These are phyloP conservation scores for Podosphaera aphanis DNA, from an alignment of 2,329 filamentous ascomycete species.

Conservation along the genomic window DNA sequence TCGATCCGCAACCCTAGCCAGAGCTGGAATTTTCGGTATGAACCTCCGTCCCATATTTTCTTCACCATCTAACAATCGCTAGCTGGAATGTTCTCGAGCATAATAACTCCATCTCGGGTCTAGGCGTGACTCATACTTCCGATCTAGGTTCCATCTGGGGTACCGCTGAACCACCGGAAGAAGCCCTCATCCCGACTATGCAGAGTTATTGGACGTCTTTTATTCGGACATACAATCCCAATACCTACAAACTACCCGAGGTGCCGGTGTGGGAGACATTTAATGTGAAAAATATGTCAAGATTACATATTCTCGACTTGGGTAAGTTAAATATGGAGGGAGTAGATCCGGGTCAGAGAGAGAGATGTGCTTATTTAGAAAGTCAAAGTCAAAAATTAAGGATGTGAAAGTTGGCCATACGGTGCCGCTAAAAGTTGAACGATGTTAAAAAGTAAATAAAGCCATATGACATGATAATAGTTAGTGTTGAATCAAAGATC, in stretches of 20 bases:
- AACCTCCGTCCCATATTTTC: not conserved
- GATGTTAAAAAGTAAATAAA: too few relatives aligned
- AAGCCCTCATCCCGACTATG: constrained; percentile 31
- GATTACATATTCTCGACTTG: constrained; percentile 21
- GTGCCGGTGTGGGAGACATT: constrained; percentile 29
- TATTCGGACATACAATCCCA: constrained; percentile 42
- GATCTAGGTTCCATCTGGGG: constrained; percentile 48
- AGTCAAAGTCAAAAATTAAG: not conserved
- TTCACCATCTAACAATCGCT: constrained; percentile 19
- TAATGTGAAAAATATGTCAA: constrained; percentile 8
- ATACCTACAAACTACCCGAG: constrained; percentile 23
- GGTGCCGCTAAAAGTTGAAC: too few relatives aligned
- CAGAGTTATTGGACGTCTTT: constrained; percentile 58
- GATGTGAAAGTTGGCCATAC: not conserved
- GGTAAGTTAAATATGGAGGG: constrained; percentile 21
- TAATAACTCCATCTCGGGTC: constrained; percentile 24
- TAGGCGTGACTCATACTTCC: constrained; percentile 42
- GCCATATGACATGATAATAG: too few relatives aligned
- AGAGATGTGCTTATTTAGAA: constrained; percentile 10
- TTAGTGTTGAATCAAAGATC: too few relatives aligned
- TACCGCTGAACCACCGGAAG: constrained; percentile 34
- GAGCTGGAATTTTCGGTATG: constrained; percentile 39
- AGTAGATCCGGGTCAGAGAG: constrained; percentile 18
- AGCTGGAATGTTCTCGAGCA: constrained; percentile 34
- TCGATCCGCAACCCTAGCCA: constrained; percentile 15